phyloP scores from a whole-genome alignment of 2,329 filamentous ascomycete species.

The Chaetoscypha palmicola region DNA sequence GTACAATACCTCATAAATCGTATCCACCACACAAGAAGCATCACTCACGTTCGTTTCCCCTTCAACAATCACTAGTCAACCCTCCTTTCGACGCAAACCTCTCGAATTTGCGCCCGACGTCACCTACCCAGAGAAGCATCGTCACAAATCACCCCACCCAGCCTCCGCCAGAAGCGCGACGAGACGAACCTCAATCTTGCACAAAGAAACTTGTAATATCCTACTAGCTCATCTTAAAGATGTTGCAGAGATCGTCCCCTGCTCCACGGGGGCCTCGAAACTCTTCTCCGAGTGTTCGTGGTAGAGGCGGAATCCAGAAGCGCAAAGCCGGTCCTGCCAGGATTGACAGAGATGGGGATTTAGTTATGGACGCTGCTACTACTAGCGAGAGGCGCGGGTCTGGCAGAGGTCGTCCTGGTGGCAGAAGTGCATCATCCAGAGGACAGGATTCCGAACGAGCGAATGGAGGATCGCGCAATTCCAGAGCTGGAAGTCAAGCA shows the following conservation, averaged over 20 bases:
- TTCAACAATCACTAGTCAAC: too few species aligned
- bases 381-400: conserved; percentile 24
- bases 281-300: conserved; percentile 24
- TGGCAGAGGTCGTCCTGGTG: conserved; percentile 22
- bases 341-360: conserved; percentile 54
- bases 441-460: conserved; percentile 28
- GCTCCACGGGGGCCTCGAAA: conserved; percentile 26
- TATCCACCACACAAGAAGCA: too few species aligned
- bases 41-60: too few species aligned
- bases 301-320: conserved; percentile 44
- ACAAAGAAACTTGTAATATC: background rate
- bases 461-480: conserved; percentile 27
- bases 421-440: conserved; percentile 9
- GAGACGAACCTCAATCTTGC: too few species aligned
- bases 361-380: conserved; percentile 46
- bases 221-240: conserved; percentile 5
- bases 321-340: conserved; percentile 35
- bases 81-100: too few species aligned
- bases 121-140: too few species aligned
- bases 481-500: conserved; percentile 28
- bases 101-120: too few species aligned
- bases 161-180: too few species aligned
- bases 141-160: too few species aligned
- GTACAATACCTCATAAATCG: too few species aligned
- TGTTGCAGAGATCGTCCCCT: conserved; percentile 15